phyloP scores from a whole-genome alignment of 2,329 filamentous ascomycete genomes.

The Madurella mycetomatis region DNA sequence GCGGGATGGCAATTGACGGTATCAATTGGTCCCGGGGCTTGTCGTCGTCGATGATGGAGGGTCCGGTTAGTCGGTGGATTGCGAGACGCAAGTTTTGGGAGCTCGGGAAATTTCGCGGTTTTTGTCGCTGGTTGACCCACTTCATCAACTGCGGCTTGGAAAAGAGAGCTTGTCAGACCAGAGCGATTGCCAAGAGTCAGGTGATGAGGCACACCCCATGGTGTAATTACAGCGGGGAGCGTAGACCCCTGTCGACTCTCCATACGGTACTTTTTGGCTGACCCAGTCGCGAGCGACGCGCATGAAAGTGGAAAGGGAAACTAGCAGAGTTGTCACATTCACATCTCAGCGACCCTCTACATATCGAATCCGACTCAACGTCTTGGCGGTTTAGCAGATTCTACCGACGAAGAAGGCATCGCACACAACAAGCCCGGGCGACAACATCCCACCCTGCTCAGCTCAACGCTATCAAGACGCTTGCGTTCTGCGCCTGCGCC shows the following conservation, averaged over 20 bases:
- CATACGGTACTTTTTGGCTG: constrained; percentile 31
- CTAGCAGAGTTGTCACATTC: not conserved
- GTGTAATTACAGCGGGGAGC: constrained; percentile 9
- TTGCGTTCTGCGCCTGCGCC: not conserved
- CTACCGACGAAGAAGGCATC: not conserved
- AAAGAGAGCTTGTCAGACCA: not conserved
- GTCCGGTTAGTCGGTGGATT: constrained; percentile 19
- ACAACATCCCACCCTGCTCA: not conserved
- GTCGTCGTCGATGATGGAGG: constrained; percentile 25
- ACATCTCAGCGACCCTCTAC: too few relatives aligned
- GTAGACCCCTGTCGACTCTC: constrained; percentile 8
- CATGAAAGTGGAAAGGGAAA: constrained; percentile 6
- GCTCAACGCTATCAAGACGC: not conserved
- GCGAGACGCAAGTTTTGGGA: constrained; percentile 27
- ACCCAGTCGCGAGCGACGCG: constrained; percentile 16
- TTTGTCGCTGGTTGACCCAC: constrained; percentile 16
- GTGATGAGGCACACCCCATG: constrained; percentile 11
- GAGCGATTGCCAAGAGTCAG: constrained; percentile 8
- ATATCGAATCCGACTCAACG: not conserved
- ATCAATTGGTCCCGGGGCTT: constrained; percentile 25
- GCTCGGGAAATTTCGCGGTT: constrained; percentile 38
- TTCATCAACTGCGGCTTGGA: constrained; percentile 1
- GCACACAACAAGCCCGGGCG: not conserved
- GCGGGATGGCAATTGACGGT: constrained; percentile 21
- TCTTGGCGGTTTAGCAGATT: not conserved